Base-by-base conservation (phyloP, 257 asterid species). In the Capsicum rhomboideum region DNA sequence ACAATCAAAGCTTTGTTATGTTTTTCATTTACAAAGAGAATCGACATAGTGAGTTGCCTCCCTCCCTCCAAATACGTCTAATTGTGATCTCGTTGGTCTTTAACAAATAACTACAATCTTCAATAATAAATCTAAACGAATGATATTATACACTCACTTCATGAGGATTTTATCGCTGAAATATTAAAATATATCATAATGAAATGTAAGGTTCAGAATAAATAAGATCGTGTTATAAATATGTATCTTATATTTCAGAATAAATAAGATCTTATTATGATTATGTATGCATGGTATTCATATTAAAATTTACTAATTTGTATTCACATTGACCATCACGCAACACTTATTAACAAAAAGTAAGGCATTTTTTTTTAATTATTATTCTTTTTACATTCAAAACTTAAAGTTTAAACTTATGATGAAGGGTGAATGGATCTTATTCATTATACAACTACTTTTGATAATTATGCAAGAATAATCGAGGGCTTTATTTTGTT, bases 321-420 rank as follows among this genome's bases (percentile, higher is more conserved):
- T 64, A 14, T 14, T 3, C 6, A 6, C 5, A 56, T 29, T 10
- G 17, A 5, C 0, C 29, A 0, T 11, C 6, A 23, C 11, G 1
- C 11, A 28, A 64, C 2, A 28, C 1, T 6, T 28, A 14, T 66
- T 16, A 66, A 29, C 1, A 8, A 66, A 66, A 66, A 6, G 1
- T 66, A 14, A 66, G 31, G 8, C 0, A 0, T 1, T 0, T 61
- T 2, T 0, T 1, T 0, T 61, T 2, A 0, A 8, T 66, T 3
- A 23, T 4, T n/a, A 56, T 23, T 6, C 2, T 28, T 13, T 63
- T 2, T 28, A 59, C 10, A 59, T 8, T 23, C 6, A 26, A 10
- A 61, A 59, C 0, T 54, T 54, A 1, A 54, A 18, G 6, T 55
- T 55, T 7, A 2, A 3, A 21, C 31, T 2, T 0, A 29, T 28